phyloP scores from a whole-genome alignment of 73 alveolate genomes.

The Tetrahymena malaccensis region DNA sequence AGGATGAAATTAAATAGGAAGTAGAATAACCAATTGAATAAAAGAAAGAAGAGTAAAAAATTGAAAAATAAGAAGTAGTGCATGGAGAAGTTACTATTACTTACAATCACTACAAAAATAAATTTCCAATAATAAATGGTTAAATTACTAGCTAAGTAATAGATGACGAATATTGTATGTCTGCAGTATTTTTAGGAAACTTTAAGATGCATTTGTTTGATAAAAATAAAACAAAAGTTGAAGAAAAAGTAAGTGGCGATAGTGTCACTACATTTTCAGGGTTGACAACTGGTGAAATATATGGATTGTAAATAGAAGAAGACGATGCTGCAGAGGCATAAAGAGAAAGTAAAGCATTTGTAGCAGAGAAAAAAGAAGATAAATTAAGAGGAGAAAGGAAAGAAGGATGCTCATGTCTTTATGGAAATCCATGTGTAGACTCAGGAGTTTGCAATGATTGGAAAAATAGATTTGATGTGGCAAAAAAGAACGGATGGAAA shows the following conservation, averaged over 20 bases:
- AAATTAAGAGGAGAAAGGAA: background rate
- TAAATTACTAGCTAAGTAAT: background rate
- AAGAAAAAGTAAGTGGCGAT: background rate
- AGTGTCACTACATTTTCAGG: background rate
- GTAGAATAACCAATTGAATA: background rate
- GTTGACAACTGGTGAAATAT: background rate
- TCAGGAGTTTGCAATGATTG: background rate
- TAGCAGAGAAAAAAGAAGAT: background rate
- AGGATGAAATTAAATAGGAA: background rate
- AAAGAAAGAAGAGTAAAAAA: background rate
- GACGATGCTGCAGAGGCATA: background rate
- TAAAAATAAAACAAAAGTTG: background rate
- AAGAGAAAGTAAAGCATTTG: background rate
- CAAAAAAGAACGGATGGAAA: background rate
- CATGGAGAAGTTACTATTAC: background rate
- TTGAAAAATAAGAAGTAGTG: background rate
- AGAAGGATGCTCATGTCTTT: background rate
- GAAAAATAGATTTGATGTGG: background rate
- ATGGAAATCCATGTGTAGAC: background rate
- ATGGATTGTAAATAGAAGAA: background rate
- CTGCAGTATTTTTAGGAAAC: background rate
- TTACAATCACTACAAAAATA: background rate
- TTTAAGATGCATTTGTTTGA: background rate
- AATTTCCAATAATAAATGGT: background rate
- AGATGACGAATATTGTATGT: background rate